phyloP scores from a whole-genome alignment of 768 basidiomycete genomes.

The Suillus clintonianus region DNA sequence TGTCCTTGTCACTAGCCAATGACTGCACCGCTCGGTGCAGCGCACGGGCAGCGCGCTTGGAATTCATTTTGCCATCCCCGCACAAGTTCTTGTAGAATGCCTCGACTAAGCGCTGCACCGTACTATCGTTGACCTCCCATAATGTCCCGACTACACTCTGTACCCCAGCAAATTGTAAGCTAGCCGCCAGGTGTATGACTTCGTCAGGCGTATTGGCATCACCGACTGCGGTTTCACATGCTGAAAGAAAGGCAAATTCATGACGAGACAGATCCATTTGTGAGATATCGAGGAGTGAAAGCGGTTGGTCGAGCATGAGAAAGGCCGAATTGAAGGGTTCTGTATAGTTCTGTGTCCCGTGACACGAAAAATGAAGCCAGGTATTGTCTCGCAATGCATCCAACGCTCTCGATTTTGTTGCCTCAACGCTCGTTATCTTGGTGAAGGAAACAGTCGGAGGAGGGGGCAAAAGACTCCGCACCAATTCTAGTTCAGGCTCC shows the following conservation, averaged over 20 bases:
- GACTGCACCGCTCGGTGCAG: not conserved
- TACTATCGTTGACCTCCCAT: slow-evolving; percentile 14
- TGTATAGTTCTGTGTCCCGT: slow-evolving; percentile 5
- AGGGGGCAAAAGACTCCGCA: not conserved
- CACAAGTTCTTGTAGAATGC: slow-evolving; percentile 5
- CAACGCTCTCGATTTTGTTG: not conserved
- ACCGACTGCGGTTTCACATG: slow-evolving; percentile 11
- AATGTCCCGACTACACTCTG: slow-evolving; percentile 23
- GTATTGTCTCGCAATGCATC: not conserved
- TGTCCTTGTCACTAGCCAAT: not conserved
- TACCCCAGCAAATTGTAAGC: slow-evolving; percentile 19
- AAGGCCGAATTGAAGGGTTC: slow-evolving; percentile 15
- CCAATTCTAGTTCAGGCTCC: not conserved
- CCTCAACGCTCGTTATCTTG: not conserved
- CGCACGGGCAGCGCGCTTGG: slow-evolving; percentile 3
- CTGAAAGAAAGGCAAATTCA: slow-evolving; percentile 18
- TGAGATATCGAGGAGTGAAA: slow-evolving; percentile 7
- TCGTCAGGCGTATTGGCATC: slow-evolving; percentile 10
- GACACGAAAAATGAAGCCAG: slow-evolving; percentile 22
- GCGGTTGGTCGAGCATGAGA: slow-evolving; percentile 1
- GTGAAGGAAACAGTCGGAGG: not conserved
- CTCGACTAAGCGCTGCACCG: not conserved
- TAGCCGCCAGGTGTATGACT: slow-evolving; percentile 22
- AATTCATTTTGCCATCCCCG: slow-evolving; percentile 1
- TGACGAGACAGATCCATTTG: not conserved